phyloP scores from a whole-genome alignment of 441 rosid genomes.

The Populus tomentosa region DNA sequence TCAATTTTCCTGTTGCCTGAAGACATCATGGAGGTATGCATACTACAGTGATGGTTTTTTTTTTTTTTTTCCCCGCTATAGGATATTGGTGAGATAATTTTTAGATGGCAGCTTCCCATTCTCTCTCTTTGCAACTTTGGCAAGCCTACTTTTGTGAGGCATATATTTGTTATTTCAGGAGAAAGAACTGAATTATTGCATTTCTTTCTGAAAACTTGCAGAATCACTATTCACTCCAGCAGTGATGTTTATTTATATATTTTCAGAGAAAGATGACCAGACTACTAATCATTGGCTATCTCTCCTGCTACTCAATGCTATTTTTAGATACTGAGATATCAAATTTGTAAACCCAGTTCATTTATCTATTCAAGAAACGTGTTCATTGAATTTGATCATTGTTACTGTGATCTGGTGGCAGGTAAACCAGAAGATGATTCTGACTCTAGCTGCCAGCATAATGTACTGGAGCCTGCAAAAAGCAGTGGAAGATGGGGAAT shows the following conservation, averaged over 20 bases:
- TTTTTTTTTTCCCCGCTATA: background rate
- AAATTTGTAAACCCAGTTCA: background rate
- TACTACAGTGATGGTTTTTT: background rate
- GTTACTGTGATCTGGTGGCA: constrained; percentile 25
- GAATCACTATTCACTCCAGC: background rate
- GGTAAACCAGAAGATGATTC: constrained; percentile 98
- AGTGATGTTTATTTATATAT: background rate
- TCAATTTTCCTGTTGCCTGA: constrained; percentile 91
- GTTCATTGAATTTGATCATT: background rate
- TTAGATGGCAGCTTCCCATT: background rate
- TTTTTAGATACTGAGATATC: background rate
- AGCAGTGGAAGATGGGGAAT: constrained; percentile 47
- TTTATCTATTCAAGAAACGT: background rate
- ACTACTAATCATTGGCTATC: background rate
- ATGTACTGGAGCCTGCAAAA: constrained; percentile 92
- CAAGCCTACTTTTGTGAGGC: background rate
- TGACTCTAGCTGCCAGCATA: constrained; percentile 80
- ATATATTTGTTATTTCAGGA: background rate
- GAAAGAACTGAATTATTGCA: background rate
- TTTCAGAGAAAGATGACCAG: background rate
- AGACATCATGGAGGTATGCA: constrained; percentile 78
- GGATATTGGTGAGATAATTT: background rate
- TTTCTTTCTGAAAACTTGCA: background rate
- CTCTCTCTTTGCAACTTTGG: background rate
- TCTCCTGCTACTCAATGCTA: background rate